Base-by-base conservation (phyloP, 352 stramenopile genomes). In the Thraustochytrium sp. region DNA sequence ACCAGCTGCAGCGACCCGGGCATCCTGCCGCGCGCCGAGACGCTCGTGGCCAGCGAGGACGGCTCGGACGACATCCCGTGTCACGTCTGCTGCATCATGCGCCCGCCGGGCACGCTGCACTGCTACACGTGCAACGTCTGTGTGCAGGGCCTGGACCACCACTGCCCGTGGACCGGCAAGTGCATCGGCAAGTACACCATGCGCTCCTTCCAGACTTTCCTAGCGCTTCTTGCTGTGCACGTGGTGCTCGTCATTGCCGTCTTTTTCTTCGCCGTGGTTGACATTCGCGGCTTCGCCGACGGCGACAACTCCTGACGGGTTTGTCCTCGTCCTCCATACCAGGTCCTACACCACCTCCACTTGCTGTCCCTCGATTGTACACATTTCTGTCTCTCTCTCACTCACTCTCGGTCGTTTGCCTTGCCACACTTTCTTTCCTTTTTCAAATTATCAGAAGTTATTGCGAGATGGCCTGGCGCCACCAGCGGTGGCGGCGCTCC, bases 91-190 rank as follows among this genome's bases (percentile, higher is more conserved):
- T 3, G 53, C 18, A 36, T 75, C 18, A 18, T 51, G 3, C 36
- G 62, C 18, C 62, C 37, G 5, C 62, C 62, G 16, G 37, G 62
- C 36, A 75, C 62, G 44, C 23, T 75, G 11, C 62, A 75, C n/a
- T 77, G 65, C 29, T 16, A 34, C 48, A 37, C 26, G 21, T 89
- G 86, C 76, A 80, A 74, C 51, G 82, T 88, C 9, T 89, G 86
- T 73, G 73, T 88, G 5, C 36, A 85, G 3, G 78, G 65, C 34
- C 86, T 97, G 82, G 93, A 97, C 82, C 93, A 97, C 86, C 93
- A 97, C 82, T 97, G 93, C 82, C 93, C 93, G 31, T 97, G 92
- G 91, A 97, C 93, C 16, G 92, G 92, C 82, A 95, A 96, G 85
- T 96, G 92, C 86, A 90, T 96, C 29, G 92, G 92, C 68, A 88